Conservation (phyloP, 768 basidiomycete genomes). For the Polyporus arcularius region DNA sequence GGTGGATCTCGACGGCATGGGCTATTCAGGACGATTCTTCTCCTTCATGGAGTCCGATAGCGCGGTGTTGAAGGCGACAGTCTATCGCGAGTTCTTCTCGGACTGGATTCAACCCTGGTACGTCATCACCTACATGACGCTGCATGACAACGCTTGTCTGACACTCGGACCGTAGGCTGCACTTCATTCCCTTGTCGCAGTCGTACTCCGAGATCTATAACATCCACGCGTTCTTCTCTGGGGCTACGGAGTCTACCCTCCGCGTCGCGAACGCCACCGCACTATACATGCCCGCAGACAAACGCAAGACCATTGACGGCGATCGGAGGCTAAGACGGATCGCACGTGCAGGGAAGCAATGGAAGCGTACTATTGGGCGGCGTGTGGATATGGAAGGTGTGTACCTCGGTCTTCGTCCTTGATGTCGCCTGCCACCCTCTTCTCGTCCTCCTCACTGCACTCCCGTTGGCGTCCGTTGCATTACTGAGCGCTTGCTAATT, state of each 20-base stretch:
- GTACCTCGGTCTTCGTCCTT: slow-evolving; percentile 26
- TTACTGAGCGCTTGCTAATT: slow-evolving; percentile 15
- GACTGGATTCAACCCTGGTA: slow-evolving; percentile 94
- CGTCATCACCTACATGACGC: slow-evolving; percentile 22
- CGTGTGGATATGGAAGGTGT: slow-evolving; percentile 91
- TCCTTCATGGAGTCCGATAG: slow-evolving; percentile 85
- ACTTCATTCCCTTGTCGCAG: slow-evolving; percentile 90
- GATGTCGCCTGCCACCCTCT: background rate
- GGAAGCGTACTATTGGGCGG: slow-evolving; percentile 84
- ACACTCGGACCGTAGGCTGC: slow-evolving; percentile 59
- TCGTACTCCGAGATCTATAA: slow-evolving; percentile 93
- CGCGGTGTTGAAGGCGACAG: slow-evolving; percentile 85
- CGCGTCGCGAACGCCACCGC: slow-evolving; percentile 52
- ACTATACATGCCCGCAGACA: slow-evolving; percentile 34
- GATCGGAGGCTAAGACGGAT: slow-evolving; percentile 78
- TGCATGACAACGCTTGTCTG: background rate
- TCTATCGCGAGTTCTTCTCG: slow-evolving; percentile 88
- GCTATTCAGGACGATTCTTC: slow-evolving; percentile 90
- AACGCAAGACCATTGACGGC: slow-evolving; percentile 51
- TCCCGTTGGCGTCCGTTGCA: background rate
- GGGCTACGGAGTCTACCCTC: slow-evolving; percentile 65
- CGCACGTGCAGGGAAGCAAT: slow-evolving; percentile 88
- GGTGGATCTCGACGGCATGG: slow-evolving; percentile 92
- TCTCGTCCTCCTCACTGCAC: background rate
- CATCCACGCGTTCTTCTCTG: slow-evolving; percentile 90